These are phyloP conservation scores for Collybia nuda DNA, from an alignment of 768 basidiomycete genomes.

Conservation along the genomic window DNA sequence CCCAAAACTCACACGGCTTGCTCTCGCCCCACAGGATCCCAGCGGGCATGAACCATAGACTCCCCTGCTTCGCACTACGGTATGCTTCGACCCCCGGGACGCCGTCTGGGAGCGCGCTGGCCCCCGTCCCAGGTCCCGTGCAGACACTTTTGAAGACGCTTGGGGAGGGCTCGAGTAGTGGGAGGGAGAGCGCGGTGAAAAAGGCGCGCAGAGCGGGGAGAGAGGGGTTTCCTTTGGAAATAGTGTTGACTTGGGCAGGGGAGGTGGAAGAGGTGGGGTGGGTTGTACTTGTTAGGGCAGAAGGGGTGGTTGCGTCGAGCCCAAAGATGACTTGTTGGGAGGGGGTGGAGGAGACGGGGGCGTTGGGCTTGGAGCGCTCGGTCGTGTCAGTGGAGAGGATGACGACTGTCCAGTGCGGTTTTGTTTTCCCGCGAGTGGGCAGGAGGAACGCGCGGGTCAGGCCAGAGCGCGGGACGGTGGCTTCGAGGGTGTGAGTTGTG, in stretches of 20 bases:
- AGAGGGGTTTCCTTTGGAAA: slow-evolving; percentile 54
- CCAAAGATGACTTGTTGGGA: slow-evolving; percentile 64
- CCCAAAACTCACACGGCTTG: slow-evolving; percentile 79
- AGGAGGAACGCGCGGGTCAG: slow-evolving; percentile 67
- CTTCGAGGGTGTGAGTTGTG: slow-evolving; percentile 46
- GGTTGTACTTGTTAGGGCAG: slow-evolving; percentile 43
- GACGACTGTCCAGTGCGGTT: slow-evolving; percentile 72
- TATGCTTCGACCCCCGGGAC: slow-evolving; percentile 70
- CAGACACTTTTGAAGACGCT: slow-evolving; percentile 59
- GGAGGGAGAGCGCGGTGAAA: slow-evolving; percentile 45
- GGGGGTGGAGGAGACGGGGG: slow-evolving; percentile 30
- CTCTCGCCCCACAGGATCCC: slow-evolving; percentile 77
- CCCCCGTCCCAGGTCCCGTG: slow-evolving; percentile 27
- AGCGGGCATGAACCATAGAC: slow-evolving; percentile 66
- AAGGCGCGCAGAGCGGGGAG: slow-evolving; percentile 50
- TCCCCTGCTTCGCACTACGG: slow-evolving; percentile 69
- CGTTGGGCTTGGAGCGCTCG: slow-evolving; percentile 35
- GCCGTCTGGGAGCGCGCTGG: slow-evolving; percentile 37
- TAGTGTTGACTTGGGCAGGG: slow-evolving; percentile 23
- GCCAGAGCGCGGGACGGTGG: slow-evolving; percentile 45
- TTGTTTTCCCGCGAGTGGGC: slow-evolving; percentile 72
- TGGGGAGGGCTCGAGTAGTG: slow-evolving; percentile 46
- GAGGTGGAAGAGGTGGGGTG: slow-evolving; percentile 22
- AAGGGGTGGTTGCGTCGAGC: slow-evolving; percentile 54
- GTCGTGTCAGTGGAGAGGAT: slow-evolving; percentile 58